A percentile compares a stretch with the other conserved stretches of the same genome.
phyloP scores from a whole-genome alignment of 306 rosid genomes.

The Astragalus glycyphyllos region DNA sequence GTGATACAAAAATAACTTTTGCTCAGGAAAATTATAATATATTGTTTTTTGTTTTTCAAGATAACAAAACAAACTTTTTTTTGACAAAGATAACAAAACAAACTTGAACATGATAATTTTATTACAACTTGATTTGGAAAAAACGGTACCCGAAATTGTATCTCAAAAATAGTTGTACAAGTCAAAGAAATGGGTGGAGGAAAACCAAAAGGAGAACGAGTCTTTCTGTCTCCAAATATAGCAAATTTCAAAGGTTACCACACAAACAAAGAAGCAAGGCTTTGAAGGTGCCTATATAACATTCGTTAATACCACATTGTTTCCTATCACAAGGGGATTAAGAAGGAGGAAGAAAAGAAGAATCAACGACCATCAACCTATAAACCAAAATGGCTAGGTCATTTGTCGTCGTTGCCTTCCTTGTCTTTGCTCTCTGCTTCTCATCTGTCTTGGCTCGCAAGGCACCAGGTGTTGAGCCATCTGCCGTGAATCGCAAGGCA shows the following conservation, averaged over 20 bases:
- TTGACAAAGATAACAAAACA: too few species aligned
- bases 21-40: too few species aligned
- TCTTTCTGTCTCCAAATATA: conserved; percentile 31
- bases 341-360: background rate
- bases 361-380: background rate
- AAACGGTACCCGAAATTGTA: too few species aligned
- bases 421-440: conserved; percentile 45
- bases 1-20: too few species aligned
- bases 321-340: conserved; percentile 30
- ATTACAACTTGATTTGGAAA: too few species aligned
- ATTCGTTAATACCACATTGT: background rate
- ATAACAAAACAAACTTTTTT: too few species aligned
- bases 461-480: background rate
- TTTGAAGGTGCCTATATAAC: conserved; percentile 35
- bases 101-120: too few species aligned
- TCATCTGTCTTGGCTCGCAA: conserved; percentile 33
- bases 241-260: background rate
- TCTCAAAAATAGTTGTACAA: background rate
- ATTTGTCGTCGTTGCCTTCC: conserved; percentile 33
- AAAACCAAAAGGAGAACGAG: background rate
- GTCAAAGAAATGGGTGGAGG: background rate
- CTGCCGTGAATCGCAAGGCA: conserved; percentile 46
- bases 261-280: background rate
- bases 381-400: conserved; percentile 47
- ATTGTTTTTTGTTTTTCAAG: too few species aligned